phyloP scores from a whole-genome alignment of 768 basidiomycete species.

The Crucibulum laeve region DNA sequence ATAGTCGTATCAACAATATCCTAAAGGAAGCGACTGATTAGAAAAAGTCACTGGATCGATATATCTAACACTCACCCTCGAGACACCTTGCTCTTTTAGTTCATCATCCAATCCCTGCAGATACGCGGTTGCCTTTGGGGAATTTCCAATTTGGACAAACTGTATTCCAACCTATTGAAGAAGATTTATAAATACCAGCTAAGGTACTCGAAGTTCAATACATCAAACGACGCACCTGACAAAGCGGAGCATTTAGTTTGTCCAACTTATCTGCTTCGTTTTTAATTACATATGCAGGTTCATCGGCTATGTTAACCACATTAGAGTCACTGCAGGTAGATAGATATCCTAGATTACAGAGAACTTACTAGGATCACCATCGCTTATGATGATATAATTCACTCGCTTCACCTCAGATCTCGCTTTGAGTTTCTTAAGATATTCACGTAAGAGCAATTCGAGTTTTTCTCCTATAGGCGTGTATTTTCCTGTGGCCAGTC shows the following conservation, averaged over 20 bases:
- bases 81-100: slow-evolving; percentile 31
- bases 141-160: slow-evolving; percentile 67
- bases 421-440: slow-evolving; percentile 21
- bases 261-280: slow-evolving; percentile 48
- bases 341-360: neutral
- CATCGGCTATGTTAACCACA: slow-evolving; percentile 39
- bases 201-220: neutral
- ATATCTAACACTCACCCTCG: slow-evolving; percentile 39
- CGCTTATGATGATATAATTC: slow-evolving; percentile 60
- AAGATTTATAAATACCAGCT: neutral
- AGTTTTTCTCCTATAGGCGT: slow-evolving; percentile 40
- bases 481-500: slow-evolving; percentile 37
- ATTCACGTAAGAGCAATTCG: slow-evolving; percentile 23
- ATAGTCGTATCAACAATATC: too few species aligned
- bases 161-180: slow-evolving; percentile 56
- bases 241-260: slow-evolving; percentile 40
- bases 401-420: slow-evolving; percentile 43
- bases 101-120: slow-evolving; percentile 56
- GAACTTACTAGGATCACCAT: slow-evolving; percentile 54
- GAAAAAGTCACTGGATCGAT: too few species aligned
- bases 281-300: slow-evolving; percentile 44
- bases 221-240: slow-evolving; percentile 45
- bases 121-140: slow-evolving; percentile 32
- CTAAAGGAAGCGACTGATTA: too few species aligned
- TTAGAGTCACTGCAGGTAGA: neutral